These are phyloP conservation scores for Hanseniaspora lachancei DNA, from an alignment of 805 yeast genomes.

Conservation along the genomic window DNA sequence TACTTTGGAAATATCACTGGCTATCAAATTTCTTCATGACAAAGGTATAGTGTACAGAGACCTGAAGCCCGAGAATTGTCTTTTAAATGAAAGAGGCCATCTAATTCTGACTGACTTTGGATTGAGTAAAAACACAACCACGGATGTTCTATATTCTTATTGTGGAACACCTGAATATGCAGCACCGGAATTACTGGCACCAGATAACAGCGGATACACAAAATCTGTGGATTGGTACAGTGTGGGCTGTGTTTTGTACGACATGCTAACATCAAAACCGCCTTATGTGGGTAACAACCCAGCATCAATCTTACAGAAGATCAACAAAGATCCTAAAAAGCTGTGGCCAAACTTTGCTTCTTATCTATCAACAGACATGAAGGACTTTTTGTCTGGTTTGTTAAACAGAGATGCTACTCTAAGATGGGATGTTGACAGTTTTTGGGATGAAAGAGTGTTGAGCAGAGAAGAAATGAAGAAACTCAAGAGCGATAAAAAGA, in stretches of 20 bases:
- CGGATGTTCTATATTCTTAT: slow-evolving; percentile 27
- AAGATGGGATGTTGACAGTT: slow-evolving; percentile 47
- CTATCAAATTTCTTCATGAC: slow-evolving; percentile 59
- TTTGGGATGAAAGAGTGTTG: slow-evolving; percentile 30
- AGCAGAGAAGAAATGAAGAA: slow-evolving; percentile 10
- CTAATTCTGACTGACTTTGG: slow-evolving; percentile 80
- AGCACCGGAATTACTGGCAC: slow-evolving; percentile 74
- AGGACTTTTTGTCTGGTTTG: slow-evolving; percentile 53
- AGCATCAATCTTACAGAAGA: slow-evolving; percentile 62
- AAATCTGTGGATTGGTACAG: slow-evolving; percentile 88
- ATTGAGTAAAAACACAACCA: slow-evolving; percentile 35
- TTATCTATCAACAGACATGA: slow-evolving; percentile 67
- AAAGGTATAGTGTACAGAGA: slow-evolving; percentile 80
- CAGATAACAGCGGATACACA: slow-evolving; percentile 46
- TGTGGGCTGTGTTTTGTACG: slow-evolving; percentile 66
- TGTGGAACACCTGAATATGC: slow-evolving; percentile 38
- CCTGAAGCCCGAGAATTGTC: slow-evolving; percentile 79
- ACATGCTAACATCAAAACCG: slow-evolving; percentile 73
- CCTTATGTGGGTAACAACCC: slow-evolving; percentile 79
- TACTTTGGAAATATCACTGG: slow-evolving; percentile 68
- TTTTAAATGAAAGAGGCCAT: slow-evolving; percentile 66
- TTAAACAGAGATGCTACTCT: slow-evolving; percentile 57
- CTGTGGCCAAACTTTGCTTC: slow-evolving; percentile 45
- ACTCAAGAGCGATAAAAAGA: slow-evolving; percentile 6
- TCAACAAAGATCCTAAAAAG: slow-evolving; percentile 45